Conservation (phyloP, 805 yeast species). For the Yueomyces sinensis region DNA sequence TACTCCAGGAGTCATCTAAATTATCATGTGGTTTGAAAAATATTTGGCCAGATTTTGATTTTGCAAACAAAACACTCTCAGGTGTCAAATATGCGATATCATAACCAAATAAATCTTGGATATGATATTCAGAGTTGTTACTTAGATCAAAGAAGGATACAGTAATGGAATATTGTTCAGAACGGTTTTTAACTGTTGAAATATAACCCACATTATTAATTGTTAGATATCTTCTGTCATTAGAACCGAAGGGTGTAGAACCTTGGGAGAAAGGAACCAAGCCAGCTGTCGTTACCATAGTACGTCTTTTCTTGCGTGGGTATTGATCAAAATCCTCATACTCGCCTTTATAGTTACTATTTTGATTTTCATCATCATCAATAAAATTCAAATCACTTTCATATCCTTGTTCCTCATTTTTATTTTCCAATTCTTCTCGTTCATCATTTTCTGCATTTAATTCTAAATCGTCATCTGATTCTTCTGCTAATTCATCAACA, state of each 20-base stretch:
- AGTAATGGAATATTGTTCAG: conserved; percentile 56
- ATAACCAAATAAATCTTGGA: conserved; percentile 57
- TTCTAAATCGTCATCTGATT: not conserved
- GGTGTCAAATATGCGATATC: conserved; percentile 66
- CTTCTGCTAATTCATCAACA: too few species aligned
- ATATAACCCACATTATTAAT: conserved; percentile 75
- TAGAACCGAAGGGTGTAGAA: conserved; percentile 64
- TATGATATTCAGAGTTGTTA: conserved; percentile 66
- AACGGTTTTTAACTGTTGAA: conserved; percentile 52
- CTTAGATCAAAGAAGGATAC: conserved; percentile 78
- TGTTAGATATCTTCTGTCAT: conserved; percentile 60
- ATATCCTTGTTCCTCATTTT: not conserved
- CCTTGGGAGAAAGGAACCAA: conserved; percentile 68
- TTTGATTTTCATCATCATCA: too few species aligned
- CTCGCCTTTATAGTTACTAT: too few species aligned
- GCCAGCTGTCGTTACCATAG: too few species aligned
- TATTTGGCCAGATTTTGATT: conserved; percentile 33
- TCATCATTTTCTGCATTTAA: not conserved
- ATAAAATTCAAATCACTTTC: not conserved
- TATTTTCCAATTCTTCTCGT: not conserved
- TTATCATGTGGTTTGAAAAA: conserved; percentile 60
- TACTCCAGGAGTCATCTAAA: conserved; percentile 59
- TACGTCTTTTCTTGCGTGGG: too few species aligned
- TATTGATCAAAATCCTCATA: too few species aligned
- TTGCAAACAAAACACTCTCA: conserved; percentile 53